These are phyloP conservation scores for Colletotrichum cordylinicola DNA, from an alignment of 2,329 filamentous ascomycete species.

Conservation along the genomic window DNA sequence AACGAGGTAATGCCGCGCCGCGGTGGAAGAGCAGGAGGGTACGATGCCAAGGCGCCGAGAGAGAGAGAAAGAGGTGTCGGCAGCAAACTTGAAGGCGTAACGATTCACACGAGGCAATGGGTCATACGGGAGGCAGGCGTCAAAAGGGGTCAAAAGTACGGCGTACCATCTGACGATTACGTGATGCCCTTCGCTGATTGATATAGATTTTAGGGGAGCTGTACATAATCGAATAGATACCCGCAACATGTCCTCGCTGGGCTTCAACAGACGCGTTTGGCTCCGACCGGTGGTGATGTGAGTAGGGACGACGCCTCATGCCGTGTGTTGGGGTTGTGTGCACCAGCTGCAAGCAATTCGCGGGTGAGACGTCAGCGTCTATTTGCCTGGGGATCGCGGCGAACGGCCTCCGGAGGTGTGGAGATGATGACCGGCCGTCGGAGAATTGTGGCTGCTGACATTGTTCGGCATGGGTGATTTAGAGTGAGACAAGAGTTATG, in stretches of 20 bases:
- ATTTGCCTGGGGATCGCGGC: neutral
- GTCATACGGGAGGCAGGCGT: conserved; percentile 18
- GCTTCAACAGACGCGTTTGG: neutral
- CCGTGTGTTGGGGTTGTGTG: accelerated
- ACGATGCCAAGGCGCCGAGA: neutral
- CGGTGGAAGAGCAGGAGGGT: neutral
- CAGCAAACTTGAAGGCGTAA: conserved; percentile 15
- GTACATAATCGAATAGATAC: conserved; percentile 25
- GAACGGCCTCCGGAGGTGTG: neutral
- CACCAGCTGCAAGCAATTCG: neutral
- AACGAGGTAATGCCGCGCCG: neutral
- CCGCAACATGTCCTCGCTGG: conserved; percentile 16
- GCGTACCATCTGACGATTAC: conserved; percentile 14
- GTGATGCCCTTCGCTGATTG: conserved; percentile 17
- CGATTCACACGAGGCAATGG: conserved; percentile 19
- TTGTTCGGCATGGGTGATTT: neutral
- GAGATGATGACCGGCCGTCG: neutral
- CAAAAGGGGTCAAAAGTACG: conserved; percentile 13
- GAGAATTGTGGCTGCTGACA: neutral
- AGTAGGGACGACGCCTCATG: neutral
- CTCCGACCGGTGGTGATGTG: neutral
- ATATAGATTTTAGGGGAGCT: conserved; percentile 20
- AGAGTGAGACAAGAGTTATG: neutral
- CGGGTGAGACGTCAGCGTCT: neutral
- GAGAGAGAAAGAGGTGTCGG: neutral